Base-by-base conservation (phyloP, 352 stramenopile genomes). In the Albugo laibachii region DNA sequence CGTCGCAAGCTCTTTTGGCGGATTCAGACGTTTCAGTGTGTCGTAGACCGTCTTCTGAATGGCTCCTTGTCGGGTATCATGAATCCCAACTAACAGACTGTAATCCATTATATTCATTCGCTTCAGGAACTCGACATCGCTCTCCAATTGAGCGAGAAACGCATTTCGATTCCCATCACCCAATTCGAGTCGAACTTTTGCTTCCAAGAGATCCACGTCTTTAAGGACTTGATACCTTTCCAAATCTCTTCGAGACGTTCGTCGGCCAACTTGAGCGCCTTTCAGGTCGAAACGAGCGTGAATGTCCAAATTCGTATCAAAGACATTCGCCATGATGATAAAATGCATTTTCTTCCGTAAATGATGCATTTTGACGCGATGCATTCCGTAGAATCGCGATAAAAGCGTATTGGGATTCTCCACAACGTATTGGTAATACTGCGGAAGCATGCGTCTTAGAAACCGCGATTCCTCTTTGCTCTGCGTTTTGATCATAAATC, bases 401-500 rank as follows among this genome's bases (percentile, higher is more conserved):
- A 99, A 75, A 15, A 98, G 65, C 12, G 94, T 98, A 62, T 98
- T 94, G 4, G 93, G 91, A 68, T 98, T 97, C 54, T 95, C 70
- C 56, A 85, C 83, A 34, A 96, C 92, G 56, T 98, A 95, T 52
- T 94, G 85, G 72, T 97, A 98, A 61, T 99, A 99, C 52, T 98
- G 81, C 5, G 93, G 92, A 27, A 98, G 55, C 55, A 99, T 97
- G 50, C 93, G 77, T 8, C 91, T 76, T 46, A 99, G 73, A 55
- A 98, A 99, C 63, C 97, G 97, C 46, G 80, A 96, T 70, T 99
- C 95, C n/a, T 92, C 85, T 59, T 97, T 96, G 5, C 89, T 98
- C 71, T 97, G 93, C 13, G 94, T 98, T 71, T 99, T 99, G 66
- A 99, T 97, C 84, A 99, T 98, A 62, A 96, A 99, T 34, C 67